These are phyloP conservation scores for Rhodosporidiobolus odoratus DNA, from an alignment of 768 basidiomycete species.

Conservation along the genomic window DNA sequence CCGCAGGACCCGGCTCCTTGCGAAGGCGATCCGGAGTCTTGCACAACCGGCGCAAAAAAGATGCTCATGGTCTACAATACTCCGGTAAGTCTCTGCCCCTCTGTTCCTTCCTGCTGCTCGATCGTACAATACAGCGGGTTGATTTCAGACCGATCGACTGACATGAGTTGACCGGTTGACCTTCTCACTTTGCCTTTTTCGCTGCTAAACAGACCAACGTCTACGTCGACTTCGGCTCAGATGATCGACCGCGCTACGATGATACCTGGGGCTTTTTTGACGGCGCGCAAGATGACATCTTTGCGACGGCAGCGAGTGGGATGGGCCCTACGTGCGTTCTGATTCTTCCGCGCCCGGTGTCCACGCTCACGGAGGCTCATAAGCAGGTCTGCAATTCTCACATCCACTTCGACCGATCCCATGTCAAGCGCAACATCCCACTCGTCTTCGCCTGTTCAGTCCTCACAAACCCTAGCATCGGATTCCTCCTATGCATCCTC, in stretches of 20 bases:
- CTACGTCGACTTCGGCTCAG: not conserved
- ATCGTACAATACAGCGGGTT: not conserved
- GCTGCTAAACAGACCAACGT: not conserved
- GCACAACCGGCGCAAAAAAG: constrained; percentile 14
- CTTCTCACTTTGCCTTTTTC: not conserved
- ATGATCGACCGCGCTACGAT: constrained; percentile 11
- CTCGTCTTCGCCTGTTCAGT: too few species aligned
- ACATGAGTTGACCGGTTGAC: not conserved
- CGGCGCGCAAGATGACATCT: constrained; percentile 25
- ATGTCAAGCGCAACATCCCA: too few species aligned
- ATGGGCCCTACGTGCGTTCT: too few species aligned
- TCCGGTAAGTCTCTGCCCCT: not conserved
- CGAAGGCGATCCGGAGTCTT: not conserved
- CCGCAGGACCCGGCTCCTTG: constrained; percentile 2
- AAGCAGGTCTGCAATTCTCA: too few species aligned
- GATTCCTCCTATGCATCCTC: not conserved
- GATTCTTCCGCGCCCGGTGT: too few species aligned
- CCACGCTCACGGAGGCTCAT: too few species aligned
- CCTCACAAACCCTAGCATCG: too few species aligned
- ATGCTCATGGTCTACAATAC: constrained; percentile 3
- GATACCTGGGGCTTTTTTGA: constrained; percentile 16
- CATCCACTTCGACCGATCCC: too few species aligned
- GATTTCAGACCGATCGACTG: not conserved
- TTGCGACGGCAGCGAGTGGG: not conserved
- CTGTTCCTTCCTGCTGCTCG: not conserved